phyloP scores from a whole-genome alignment of 2,329 filamentous ascomycete genomes.

The Diaporthe eres region DNA sequence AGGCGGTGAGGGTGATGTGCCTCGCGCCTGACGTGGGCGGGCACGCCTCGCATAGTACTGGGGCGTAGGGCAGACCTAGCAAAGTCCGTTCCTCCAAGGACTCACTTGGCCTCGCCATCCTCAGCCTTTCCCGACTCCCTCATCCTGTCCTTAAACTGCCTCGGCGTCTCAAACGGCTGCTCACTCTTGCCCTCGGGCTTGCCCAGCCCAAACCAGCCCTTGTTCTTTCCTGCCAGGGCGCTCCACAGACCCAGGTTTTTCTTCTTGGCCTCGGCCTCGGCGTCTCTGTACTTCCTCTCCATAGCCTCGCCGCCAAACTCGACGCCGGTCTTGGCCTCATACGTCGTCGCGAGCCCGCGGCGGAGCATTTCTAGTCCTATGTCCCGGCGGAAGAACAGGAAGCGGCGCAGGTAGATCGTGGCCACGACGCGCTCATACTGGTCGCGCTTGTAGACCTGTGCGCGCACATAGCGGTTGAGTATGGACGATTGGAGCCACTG shows the following conservation, averaged over 20 bases:
- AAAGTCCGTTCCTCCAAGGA: background rate
- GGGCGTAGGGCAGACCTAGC: background rate
- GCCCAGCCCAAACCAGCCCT: constrained; percentile 51
- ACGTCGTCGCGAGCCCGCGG: constrained; percentile 87
- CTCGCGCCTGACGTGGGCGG: constrained; percentile 25
- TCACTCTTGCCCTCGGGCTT: constrained; percentile 37
- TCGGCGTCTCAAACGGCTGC: constrained; percentile 79
- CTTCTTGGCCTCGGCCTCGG: constrained; percentile 76
- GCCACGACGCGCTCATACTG: constrained; percentile 94
- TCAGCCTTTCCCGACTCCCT: constrained; percentile 45
- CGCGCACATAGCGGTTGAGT: constrained; percentile 80
- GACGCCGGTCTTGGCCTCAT: constrained; percentile 90
- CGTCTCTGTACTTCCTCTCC: constrained; percentile 74
- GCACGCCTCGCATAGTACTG: constrained; percentile 25
- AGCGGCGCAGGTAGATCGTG: constrained; percentile 81
- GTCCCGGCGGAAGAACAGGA: constrained; percentile 77
- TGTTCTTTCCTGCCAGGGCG: constrained; percentile 63
- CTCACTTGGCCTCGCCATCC: constrained; percentile 47
- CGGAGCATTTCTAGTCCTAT: constrained; percentile 93
- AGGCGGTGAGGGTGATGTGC: constrained; percentile 12
- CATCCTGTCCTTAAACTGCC: constrained; percentile 83
- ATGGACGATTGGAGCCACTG: constrained; percentile 84
- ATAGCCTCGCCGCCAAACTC: constrained; percentile 84
- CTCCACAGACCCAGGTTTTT: constrained; percentile 82
- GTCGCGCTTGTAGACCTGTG: constrained; percentile 86